Evolutionary conservation across 768 basidiomycete genomes (phyloP).

Genomic region (Termitomyces sp.): DNA sequence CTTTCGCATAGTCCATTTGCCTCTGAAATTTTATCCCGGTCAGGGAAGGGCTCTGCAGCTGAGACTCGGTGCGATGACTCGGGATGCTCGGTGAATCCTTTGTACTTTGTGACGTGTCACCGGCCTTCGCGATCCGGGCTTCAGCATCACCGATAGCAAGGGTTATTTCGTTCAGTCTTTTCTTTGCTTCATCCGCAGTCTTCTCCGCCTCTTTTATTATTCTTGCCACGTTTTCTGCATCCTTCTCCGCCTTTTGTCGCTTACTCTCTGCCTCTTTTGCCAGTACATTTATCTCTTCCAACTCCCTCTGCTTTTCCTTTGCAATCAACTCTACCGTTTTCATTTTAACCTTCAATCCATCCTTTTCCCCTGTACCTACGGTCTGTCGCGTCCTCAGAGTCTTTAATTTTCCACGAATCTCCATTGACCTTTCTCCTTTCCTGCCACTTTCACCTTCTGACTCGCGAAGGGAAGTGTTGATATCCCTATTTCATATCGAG

Average conservation of each 20-base stretch:
- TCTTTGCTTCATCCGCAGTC: neutral
- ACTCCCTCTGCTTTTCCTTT: neutral
- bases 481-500: no score
- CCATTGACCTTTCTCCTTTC: no score
- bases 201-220: neutral
- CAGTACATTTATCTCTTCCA: neutral
- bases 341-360: neutral
- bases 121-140: no score
- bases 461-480: no score
- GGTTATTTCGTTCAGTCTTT: neutral
- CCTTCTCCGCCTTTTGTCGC: neutral
- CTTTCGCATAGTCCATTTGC: neutral
- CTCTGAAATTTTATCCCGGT: neutral
- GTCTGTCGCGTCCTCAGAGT: neutral
- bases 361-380: neutral
- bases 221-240: neutral
- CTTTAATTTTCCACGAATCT: neutral
- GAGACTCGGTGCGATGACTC: neutral
- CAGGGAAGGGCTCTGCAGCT: neutral
- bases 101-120: neutral
- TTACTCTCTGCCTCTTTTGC: neutral
- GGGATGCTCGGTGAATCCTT: neutral
- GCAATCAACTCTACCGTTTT: neutral
- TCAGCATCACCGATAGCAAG: neutral
- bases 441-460: no score